Evolutionary conservation across 805 yeast species (phyloP), one percentile per base, ranked within the genome.

Genomic region (Saturnispora zaruensis): DNA sequence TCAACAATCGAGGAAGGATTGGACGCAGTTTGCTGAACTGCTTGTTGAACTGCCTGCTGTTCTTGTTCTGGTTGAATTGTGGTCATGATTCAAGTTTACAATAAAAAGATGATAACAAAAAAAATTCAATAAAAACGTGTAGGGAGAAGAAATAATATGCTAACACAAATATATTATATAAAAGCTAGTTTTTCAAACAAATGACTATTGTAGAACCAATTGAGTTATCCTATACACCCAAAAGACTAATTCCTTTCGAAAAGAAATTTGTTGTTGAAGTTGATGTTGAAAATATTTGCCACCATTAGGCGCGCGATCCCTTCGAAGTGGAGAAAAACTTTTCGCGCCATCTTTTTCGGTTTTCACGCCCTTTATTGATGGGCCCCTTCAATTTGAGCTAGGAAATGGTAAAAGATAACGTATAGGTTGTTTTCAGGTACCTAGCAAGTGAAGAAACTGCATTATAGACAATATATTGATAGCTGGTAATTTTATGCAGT

Each of bases 31-130:
- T 28, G 25, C 28, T 38, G 42, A 38, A 23, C 28, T 18, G 37
- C 30, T 16, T 16, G 45, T 8, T 9, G 32, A 24, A 41, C 26
- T 9, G 32, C 32, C n/a, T 41, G 26, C 28, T 24, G 32, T n/a
- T 25, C 24, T 18, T 24, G 32, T 45, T 45, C 36, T 21, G n/a
- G 48, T n/a, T 45, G 42, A 30, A 45, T 45, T 45, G 48, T 45
- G 6, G 48, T 37, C 48, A 45, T 45, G 28, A 16, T 37, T 26
- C 14, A 8, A 21, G 9, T 28, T 30, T 28, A 20, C 18, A 28
- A 6, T 9, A 23, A 38, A 38, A 38, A 21, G 6, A 23, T 28
- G 11, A 23, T 21, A 20, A 38, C 18, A 37, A 38, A 38, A 38
- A 38, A 38, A 16, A 38, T 21, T 21, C n/a, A 38, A 23, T 14